Percentiles rank a stretch among this genome's conserved stretches.
Conservation (phyloP, 2,329 filamentous ascomycete genomes). For the Trichoderma afroharzianum region DNA sequence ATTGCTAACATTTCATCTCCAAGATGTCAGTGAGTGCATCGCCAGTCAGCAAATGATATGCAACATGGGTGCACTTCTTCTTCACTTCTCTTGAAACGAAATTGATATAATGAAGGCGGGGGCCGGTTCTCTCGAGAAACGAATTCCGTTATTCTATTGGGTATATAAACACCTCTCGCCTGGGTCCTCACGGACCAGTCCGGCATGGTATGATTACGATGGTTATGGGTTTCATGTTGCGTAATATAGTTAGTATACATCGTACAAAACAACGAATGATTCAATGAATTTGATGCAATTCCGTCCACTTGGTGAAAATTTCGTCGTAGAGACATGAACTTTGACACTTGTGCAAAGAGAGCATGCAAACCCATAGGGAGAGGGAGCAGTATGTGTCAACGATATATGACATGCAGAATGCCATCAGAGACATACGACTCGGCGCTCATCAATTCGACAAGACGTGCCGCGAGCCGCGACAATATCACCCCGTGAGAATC, state of each 20-base stretch:
- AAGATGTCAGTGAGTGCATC: background rate
- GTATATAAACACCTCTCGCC: background rate
- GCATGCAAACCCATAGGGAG: background rate
- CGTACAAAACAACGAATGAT: background rate
- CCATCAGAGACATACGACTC: background rate
- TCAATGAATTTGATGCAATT: background rate
- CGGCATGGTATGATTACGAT: background rate
- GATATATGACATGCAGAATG: background rate
- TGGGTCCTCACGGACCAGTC: background rate
- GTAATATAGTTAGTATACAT: background rate
- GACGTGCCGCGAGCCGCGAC: background rate
- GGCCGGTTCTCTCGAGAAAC: background rate
- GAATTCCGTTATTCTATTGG: slow-evolving; percentile 1
- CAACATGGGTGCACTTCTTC: background rate
- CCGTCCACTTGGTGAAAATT: background rate
- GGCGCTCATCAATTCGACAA: background rate
- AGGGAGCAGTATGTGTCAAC: background rate
- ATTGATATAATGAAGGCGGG: slow-evolving; percentile 4
- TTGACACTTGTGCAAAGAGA: background rate
- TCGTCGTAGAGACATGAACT: background rate
- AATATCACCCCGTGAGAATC: background rate
- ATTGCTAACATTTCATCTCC: background rate
- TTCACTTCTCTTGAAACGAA: background rate
- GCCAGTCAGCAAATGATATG: background rate
- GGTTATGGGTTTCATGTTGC: background rate